Evolutionary conservation across 2,329 filamentous ascomycete genomes (phyloP), one percentile per base, ranked within the genome.

Genomic region (Diplodia seriata): DNA sequence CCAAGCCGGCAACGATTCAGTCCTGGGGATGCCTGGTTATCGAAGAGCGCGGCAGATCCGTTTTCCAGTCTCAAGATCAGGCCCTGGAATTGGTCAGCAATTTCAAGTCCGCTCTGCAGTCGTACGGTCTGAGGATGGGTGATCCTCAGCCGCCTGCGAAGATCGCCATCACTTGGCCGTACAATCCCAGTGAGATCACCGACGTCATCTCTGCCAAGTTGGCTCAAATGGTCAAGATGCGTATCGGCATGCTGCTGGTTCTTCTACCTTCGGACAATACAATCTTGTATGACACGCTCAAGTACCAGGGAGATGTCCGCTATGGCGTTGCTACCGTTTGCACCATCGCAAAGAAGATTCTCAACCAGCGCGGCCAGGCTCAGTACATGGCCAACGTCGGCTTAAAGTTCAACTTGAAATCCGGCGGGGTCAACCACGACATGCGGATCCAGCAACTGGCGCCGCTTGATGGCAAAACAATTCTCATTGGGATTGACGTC

Each of bases 401-500:
- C 1, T 59, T 97, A 56, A 97, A 97, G 68, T 76, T 78, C 68
- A 79, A 79, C 62, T 73, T 77, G 68, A 79, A 79, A 70, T 72
- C 76, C 1, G 76, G 77, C 1, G 79, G 74, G 9, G 85, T 92
- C 77, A 97, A 97, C 73, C 81, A 74, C 73, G 78, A 79, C 23
- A 80, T 96, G 0, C 77, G 79, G 4, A 70, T 77, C 14, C 72
- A 81, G 0, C 85, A 89, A 15, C 80, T 90, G 1, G 85, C 83
- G 0, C 81, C 92, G 0, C 68, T 74, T 18, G 83, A 89, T 23
- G 87, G 87, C 2, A 90, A 89, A 72, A 95, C 93, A 0, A 97
- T 97, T 91, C 81, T 97, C 0, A 86, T 95, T 3, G 93, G 93
- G 0, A 89, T 94, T 71, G 94, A 97, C 74, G 93, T 97, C 0